Conservation (phyloP, 2,329 filamentous ascomycete species). For the Aspergillus tubingensis region DNA sequence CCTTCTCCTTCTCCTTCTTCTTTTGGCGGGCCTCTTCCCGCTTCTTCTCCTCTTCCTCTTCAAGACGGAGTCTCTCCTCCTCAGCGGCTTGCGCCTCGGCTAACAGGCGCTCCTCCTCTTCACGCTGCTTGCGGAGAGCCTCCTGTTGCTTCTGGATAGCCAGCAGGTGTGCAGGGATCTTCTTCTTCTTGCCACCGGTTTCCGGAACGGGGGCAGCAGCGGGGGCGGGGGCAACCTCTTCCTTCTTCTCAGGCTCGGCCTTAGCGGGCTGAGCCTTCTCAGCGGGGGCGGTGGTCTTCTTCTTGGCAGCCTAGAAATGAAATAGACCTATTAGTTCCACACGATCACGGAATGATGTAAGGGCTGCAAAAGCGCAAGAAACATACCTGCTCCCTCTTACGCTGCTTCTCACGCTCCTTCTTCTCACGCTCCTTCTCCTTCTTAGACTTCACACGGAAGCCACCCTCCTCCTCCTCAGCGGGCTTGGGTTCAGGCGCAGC, state of each 20-base stretch:
- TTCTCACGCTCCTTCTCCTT: constrained; percentile 98
- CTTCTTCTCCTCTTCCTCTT: constrained; percentile 50
- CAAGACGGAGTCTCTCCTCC: constrained; percentile 39
- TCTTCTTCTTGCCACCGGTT: constrained; percentile 79
- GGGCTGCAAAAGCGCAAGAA: constrained; percentile 7
- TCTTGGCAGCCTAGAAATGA: constrained; percentile 69
- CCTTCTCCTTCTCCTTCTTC: constrained; percentile 53
- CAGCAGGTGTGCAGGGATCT: constrained; percentile 64
- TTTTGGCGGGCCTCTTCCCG: constrained; percentile 49
- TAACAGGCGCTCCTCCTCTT: constrained; percentile 45
- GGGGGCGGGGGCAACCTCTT: constrained; percentile 49
- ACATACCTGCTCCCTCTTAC: constrained; percentile 94
- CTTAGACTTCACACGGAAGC: constrained; percentile 82
- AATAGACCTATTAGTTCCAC: constrained; percentile 1
- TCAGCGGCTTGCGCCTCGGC: constrained; percentile 45
- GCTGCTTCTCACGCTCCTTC: constrained; percentile 97
- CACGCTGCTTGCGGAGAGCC: constrained; percentile 46
- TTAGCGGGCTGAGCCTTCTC: constrained; percentile 20
- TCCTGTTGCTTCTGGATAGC: constrained; percentile 55
- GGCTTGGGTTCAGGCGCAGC: constrained; percentile 48
- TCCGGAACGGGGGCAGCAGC: constrained; percentile 35
- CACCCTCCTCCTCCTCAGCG: constrained; percentile 52
- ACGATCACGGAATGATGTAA: background rate
- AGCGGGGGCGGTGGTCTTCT: constrained; percentile 64
- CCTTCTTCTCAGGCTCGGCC: constrained; percentile 50